phyloP scores from a whole-genome alignment of 1,284 basidiomycete genomes.

The Acaromyces ingoldii region DNA sequence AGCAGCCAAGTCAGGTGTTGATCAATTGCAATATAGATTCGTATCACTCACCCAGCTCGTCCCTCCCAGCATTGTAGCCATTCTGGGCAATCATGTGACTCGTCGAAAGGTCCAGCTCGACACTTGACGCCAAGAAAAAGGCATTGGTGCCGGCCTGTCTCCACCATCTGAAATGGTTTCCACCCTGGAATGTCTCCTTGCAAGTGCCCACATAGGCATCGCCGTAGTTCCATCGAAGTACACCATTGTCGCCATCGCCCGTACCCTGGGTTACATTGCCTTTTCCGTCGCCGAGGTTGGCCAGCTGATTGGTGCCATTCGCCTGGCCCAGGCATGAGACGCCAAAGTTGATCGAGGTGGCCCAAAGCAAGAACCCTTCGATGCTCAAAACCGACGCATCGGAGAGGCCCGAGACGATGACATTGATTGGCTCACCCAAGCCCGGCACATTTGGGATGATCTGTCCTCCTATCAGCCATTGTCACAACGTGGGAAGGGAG shows the following conservation, averaged over 20 bases:
- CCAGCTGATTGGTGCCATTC: slow-evolving; percentile 33
- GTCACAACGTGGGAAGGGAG: neutral
- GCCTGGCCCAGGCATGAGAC: slow-evolving; percentile 48
- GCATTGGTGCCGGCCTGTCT: slow-evolving; percentile 71
- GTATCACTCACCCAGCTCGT: slow-evolving; percentile 63
- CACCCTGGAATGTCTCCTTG: slow-evolving; percentile 74
- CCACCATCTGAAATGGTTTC: slow-evolving; percentile 89
- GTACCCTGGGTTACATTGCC: slow-evolving; percentile 31
- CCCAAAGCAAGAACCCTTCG: slow-evolving; percentile 46
- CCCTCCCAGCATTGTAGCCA: slow-evolving; percentile 56
- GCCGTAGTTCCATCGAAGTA: slow-evolving; percentile 41
- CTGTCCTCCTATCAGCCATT: slow-evolving; percentile 1
- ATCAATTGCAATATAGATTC: neutral
- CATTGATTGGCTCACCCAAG: slow-evolving; percentile 46
- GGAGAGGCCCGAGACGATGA: slow-evolving; percentile 41
- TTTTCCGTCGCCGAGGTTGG: slow-evolving; percentile 39
- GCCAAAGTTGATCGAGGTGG: slow-evolving; percentile 47
- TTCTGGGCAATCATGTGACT: slow-evolving; percentile 32
- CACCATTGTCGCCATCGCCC: slow-evolving; percentile 34
- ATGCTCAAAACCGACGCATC: slow-evolving; percentile 30
- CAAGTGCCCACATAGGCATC: slow-evolving; percentile 34
- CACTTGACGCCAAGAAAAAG: slow-evolving; percentile 67
- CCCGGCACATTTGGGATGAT: slow-evolving; percentile 1
- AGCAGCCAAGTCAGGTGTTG: slow-evolving; percentile 11
- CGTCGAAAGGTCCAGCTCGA: slow-evolving; percentile 27